Evolutionary conservation across 441 rosid species (phyloP).

Genomic region (Croton setiger): DNA sequence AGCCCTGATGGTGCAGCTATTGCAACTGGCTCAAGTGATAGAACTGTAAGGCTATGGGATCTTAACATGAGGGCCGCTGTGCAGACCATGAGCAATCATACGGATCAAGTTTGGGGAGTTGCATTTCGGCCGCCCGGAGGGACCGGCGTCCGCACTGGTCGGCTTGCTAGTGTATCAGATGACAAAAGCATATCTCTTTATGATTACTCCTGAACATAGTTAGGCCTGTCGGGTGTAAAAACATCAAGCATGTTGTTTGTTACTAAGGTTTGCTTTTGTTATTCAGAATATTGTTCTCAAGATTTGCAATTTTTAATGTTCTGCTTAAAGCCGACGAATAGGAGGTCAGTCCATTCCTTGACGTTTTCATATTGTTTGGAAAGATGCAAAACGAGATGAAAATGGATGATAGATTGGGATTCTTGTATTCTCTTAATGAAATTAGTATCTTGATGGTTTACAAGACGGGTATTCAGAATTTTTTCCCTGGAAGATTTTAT

Average conservation of each 20-base stretch:
- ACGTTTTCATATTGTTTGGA: background rate
- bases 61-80: constrained; percentile 79
- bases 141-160: constrained; percentile 45
- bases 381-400: background rate
- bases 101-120: constrained; percentile 90
- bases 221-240: background rate
- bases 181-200: constrained; percentile 93
- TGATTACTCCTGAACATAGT: constrained; percentile 56
- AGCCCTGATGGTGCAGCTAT: constrained; percentile 85
- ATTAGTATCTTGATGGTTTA: too few species aligned
- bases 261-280: background rate
- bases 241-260: background rate
- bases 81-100: constrained; percentile 86
- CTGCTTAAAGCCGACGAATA: too few species aligned
- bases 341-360: background rate
- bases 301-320: background rate
- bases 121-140: constrained; percentile 64
- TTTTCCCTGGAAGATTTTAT: too few species aligned
- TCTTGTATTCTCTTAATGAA: background rate
- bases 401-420: background rate
- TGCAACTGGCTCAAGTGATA: constrained; percentile 89
- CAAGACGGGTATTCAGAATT: too few species aligned
- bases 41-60: constrained; percentile 91
- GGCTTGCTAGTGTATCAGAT: constrained; percentile 89
- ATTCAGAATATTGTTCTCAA: constrained; percentile 4